Percentiles rank a stretch among this genome's conserved stretches.
Evolutionary conservation across 306 rosid genomes (phyloP).

Genomic region (Trifolium subterraneum): DNA sequence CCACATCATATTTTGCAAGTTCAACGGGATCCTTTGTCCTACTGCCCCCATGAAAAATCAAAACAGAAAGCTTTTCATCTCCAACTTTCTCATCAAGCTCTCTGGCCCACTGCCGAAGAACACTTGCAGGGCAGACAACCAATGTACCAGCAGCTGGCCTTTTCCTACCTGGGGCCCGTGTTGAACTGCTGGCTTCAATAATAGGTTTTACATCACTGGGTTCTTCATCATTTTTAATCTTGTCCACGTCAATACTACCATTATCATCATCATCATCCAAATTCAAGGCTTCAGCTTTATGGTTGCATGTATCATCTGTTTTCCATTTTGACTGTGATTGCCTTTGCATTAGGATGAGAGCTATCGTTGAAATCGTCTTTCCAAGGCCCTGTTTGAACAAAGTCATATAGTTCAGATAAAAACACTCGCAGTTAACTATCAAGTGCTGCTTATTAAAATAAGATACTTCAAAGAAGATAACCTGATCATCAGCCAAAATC

Average conservation of each 20-base stretch:
- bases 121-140: slow-evolving; percentile 98
- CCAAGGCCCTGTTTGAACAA: slow-evolving; percentile 91
- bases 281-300: slow-evolving; percentile 82
- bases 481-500: slow-evolving; percentile 99
- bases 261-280: slow-evolving; percentile 84
- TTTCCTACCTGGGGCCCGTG: slow-evolving; percentile 59
- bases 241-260: slow-evolving; percentile 50
- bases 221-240: slow-evolving; percentile 53
- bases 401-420: slow-evolving; percentile 32
- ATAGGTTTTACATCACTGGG: slow-evolving; percentile 55
- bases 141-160: slow-evolving; percentile 97
- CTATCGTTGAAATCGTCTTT: slow-evolving; percentile 90
- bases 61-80: slow-evolving; percentile 68
- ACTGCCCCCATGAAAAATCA: slow-evolving; percentile 89
- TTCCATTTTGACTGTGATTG: slow-evolving; percentile 64
- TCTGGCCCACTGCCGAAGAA: slow-evolving; percentile 95
- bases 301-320: slow-evolving; percentile 57
- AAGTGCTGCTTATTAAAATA: slow-evolving; percentile 30
- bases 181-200: slow-evolving; percentile 63
- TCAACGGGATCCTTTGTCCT: slow-evolving; percentile 86
- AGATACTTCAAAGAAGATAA: slow-evolving; percentile 40
- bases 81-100: slow-evolving; percentile 91
- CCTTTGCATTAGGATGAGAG: slow-evolving; percentile 89
- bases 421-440: slow-evolving; percentile 10
- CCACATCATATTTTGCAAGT: slow-evolving; percentile 86